A percentile compares a stretch with the other conserved stretches of the same genome.
Conservation (phyloP, 805 yeast species). For the Metschnikowia orientalis region DNA sequence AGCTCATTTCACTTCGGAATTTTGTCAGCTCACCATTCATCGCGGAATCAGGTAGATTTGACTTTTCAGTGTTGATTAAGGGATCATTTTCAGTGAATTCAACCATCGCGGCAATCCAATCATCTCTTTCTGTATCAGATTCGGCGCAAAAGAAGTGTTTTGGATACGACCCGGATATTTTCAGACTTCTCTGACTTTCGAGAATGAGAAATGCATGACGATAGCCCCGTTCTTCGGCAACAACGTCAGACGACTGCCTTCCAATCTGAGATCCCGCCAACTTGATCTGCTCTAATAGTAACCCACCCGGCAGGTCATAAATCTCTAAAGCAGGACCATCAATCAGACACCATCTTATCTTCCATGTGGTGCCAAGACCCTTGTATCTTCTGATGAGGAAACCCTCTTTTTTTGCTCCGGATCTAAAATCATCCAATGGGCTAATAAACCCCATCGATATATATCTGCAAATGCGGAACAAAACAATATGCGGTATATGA, state of each 20-base stretch:
- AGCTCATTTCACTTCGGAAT: too few species aligned
- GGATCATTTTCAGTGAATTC: conserved; percentile 28
- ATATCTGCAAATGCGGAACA: conserved; percentile 55
- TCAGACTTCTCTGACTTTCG: conserved; percentile 39
- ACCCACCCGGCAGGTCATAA: conserved; percentile 55
- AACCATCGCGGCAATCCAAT: conserved; percentile 54
- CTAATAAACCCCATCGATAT: conserved; percentile 64
- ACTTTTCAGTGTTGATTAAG: background rate
- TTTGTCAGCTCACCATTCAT: background rate
- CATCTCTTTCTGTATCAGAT: conserved; percentile 68
- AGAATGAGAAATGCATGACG: conserved; percentile 58
- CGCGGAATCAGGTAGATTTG: background rate
- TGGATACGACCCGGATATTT: conserved; percentile 33
- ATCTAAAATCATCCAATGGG: conserved; percentile 49
- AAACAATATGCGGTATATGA: conserved; percentile 50
- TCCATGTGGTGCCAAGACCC: conserved; percentile 64
- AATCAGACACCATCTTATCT: conserved; percentile 61
- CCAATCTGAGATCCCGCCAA: conserved; percentile 54
- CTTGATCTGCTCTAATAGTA: conserved; percentile 47
- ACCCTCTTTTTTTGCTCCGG: conserved; percentile 60
- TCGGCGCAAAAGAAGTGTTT: conserved; percentile 76
- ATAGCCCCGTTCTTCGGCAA: conserved; percentile 45
- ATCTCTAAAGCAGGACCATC: conserved; percentile 56
- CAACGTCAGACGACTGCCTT: conserved; percentile 40
- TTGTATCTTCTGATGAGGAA: conserved; percentile 59